A percentile compares a stretch with the other conserved stretches of the same genome.
These are phyloP conservation scores for Phytophthora tentaculata DNA, from an alignment of 352 stramenopile species.

Conservation along the genomic window DNA sequence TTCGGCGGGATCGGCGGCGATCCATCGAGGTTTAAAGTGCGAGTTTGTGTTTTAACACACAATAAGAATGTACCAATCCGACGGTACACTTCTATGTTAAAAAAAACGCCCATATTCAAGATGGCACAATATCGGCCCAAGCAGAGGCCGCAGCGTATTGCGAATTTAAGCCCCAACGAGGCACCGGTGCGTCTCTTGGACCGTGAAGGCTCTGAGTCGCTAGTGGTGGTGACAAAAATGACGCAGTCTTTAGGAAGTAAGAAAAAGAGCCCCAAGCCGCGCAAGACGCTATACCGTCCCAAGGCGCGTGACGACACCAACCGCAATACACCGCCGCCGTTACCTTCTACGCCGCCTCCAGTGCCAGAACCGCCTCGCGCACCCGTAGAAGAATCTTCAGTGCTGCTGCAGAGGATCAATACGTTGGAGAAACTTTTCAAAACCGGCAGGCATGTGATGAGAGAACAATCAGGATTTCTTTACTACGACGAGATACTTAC, in stretches of 20 bases:
- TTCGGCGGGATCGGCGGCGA: slow-evolving; percentile 26
- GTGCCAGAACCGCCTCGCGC: slow-evolving; percentile 4
- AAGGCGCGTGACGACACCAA: slow-evolving; percentile 5
- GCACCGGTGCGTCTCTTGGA: slow-evolving; percentile 14
- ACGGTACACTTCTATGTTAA: slow-evolving; percentile 4
- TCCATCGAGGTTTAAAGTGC: too few species aligned
- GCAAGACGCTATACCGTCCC: slow-evolving; percentile 13
- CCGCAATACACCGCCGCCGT: slow-evolving; percentile 4
- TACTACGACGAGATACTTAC: not conserved
- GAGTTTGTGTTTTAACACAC: slow-evolving; percentile 2
- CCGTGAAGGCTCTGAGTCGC: slow-evolving; percentile 2
- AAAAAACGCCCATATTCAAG: slow-evolving; percentile 2
- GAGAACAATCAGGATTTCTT: not conserved
- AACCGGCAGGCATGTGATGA: not conserved
- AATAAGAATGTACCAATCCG: not conserved
- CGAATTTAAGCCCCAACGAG: not conserved
- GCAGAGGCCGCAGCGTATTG: slow-evolving; percentile 7
- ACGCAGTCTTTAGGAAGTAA: not conserved
- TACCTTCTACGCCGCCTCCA: not conserved
- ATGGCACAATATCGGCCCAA: slow-evolving; percentile 19
- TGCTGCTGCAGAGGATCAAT: slow-evolving; percentile 25
- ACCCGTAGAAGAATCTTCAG: slow-evolving; percentile 13
- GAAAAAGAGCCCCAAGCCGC: slow-evolving; percentile 16
- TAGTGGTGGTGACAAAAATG: not conserved
- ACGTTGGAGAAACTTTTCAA: slow-evolving; percentile 35